Evolutionary conservation across 352 stramenopile species (phyloP).

Genomic region (Globisporangium okanoganense): DNA sequence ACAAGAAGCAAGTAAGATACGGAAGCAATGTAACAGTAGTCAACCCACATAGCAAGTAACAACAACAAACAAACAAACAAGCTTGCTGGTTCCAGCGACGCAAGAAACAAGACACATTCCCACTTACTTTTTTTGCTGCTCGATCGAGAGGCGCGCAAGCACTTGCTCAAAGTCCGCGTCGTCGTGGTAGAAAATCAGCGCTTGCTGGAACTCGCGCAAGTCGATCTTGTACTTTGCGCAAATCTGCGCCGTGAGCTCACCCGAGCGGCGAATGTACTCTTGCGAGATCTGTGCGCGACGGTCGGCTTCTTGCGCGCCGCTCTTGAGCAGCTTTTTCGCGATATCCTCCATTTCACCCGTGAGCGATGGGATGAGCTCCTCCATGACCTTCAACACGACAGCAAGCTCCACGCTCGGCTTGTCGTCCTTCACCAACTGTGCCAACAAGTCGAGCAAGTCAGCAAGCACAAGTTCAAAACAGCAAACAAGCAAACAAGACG

Average conservation of each 20-base stretch:
- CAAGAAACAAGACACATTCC: not conserved
- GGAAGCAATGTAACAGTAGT: constrained; percentile 10
- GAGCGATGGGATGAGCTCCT: constrained; percentile 64
- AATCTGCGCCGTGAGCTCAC: constrained; percentile 50
- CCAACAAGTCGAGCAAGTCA: not conserved
- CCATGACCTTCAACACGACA: constrained; percentile 61
- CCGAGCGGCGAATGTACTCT: constrained; percentile 64
- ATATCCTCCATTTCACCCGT: constrained; percentile 77
- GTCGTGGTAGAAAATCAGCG: constrained; percentile 80
- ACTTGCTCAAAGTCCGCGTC: constrained; percentile 56
- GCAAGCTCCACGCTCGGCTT: constrained; percentile 57
- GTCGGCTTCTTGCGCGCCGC: constrained; percentile 23
- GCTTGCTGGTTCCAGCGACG: not conserved
- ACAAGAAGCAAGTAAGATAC: constrained; percentile 8
- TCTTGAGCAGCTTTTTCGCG: constrained; percentile 11
- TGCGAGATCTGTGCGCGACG: constrained; percentile 55
- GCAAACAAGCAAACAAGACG: not conserved
- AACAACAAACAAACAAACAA: constrained; percentile 13
- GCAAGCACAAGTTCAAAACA: constrained; percentile 1
- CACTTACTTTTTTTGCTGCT: constrained; percentile 68
- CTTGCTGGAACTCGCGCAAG: constrained; percentile 63
- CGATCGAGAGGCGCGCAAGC: constrained; percentile 50
- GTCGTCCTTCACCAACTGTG: constrained; percentile 46
- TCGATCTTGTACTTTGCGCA: constrained; percentile 50
- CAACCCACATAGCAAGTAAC: not conserved